Evolutionary conservation across 2,329 filamentous ascomycete species (phyloP).

Genomic region (Aspergillus felis): DNA sequence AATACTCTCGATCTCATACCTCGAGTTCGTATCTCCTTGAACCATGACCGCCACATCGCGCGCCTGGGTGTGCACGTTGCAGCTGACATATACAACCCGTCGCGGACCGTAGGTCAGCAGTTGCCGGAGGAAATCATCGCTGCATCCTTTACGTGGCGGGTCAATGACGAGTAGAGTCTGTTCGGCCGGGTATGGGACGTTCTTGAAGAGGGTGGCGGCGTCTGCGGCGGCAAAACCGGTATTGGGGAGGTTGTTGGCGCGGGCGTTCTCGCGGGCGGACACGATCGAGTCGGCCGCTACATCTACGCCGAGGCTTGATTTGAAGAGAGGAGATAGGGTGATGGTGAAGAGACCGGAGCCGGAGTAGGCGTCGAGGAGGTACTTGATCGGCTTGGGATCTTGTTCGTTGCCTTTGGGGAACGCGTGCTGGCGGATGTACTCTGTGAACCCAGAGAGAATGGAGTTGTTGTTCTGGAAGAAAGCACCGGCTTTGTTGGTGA

Average conservation of each 20-base stretch:
- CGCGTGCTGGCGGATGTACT: constrained; percentile 78
- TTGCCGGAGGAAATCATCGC: constrained; percentile 76
- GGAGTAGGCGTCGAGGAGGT: constrained; percentile 96
- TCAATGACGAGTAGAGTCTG: constrained; percentile 94
- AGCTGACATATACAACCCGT: constrained; percentile 89
- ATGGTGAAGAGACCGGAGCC: constrained; percentile 97
- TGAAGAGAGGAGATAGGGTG: constrained; percentile 78
- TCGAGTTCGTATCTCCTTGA: constrained; percentile 50
- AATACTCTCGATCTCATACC: constrained; percentile 85
- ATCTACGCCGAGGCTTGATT: constrained; percentile 81
- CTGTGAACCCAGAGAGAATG: constrained; percentile 81
- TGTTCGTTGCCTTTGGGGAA: constrained; percentile 48
- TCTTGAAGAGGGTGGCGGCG: constrained; percentile 75
- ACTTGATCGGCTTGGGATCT: constrained; percentile 57
- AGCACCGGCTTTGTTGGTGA: constrained; percentile 85
- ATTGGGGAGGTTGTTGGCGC: constrained; percentile 68
- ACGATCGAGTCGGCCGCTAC: constrained; percentile 74
- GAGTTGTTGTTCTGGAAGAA: constrained; percentile 99
- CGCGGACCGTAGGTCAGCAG: constrained; percentile 72
- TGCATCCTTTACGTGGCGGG: constrained; percentile 93
- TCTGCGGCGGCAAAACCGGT: constrained; percentile 88
- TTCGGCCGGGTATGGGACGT: constrained; percentile 67
- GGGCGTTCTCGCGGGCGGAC: constrained; percentile 74
- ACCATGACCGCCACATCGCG: constrained; percentile 87
- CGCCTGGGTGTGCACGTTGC: constrained; percentile 97